A percentile compares a stretch with the other conserved stretches of the same genome.
Evolutionary conservation across 176 grass and related monocot genomes (phyloP).

Genomic region (Rhipidocladum racemiflorum): DNA sequence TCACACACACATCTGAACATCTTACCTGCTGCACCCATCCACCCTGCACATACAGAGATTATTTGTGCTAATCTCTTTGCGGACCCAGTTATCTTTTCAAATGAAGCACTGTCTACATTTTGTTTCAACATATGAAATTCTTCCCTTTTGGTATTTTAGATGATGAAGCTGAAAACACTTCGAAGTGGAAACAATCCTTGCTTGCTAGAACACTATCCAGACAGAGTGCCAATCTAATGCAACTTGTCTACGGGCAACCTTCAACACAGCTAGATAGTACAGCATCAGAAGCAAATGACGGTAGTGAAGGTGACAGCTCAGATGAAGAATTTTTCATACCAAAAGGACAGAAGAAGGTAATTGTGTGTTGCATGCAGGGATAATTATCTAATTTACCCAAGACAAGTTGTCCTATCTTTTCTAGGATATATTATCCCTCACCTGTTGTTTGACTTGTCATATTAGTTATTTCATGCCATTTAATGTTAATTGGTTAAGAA

Average conservation of each 20-base stretch:
- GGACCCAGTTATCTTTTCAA: background rate
- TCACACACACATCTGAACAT: background rate
- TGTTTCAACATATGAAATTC: conserved; percentile 15
- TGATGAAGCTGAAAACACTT: conserved; percentile 53
- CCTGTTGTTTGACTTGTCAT: background rate
- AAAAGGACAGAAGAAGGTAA: conserved; percentile 65
- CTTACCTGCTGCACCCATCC: background rate
- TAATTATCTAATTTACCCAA: background rate
- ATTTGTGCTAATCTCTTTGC: conserved; percentile 19
- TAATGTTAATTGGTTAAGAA: conserved; percentile 2
- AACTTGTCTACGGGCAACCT: conserved; percentile 70
- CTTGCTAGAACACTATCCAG: conserved; percentile 55
- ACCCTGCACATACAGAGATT: background rate
- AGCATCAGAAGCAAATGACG: conserved; percentile 30
- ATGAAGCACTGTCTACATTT: background rate
- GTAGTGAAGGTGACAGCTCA: conserved; percentile 49
- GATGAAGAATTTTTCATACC: conserved; percentile 82
- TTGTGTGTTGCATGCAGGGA: conserved; percentile 18
- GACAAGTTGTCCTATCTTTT: conserved; percentile 2
- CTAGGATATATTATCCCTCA: background rate
- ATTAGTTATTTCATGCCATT: background rate
- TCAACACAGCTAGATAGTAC: conserved; percentile 26
- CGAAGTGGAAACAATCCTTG: conserved; percentile 90
- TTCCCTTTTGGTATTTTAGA: conserved; percentile 43
- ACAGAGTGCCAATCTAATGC: conserved; percentile 73